A percentile compares a stretch with the other conserved stretches of the same genome.
Evolutionary conservation across 73 alveolate genomes (phyloP).

Genomic region (Breviolum minutum): DNA sequence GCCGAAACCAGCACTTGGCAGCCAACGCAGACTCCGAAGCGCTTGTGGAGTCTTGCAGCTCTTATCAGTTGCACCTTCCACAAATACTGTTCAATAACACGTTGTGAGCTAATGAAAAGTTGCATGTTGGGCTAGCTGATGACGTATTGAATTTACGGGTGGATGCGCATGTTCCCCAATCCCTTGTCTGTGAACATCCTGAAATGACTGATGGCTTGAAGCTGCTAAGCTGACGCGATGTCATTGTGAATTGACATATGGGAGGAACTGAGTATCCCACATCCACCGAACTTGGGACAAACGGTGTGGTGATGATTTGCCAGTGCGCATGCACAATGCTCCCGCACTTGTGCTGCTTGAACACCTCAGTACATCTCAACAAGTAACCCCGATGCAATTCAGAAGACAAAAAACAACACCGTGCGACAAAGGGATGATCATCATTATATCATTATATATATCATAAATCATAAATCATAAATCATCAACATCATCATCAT

Average conservation of each 20-base stretch:
- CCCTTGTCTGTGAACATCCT: too few relatives aligned
- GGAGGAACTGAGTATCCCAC: not conserved
- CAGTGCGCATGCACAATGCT: constrained; percentile 90
- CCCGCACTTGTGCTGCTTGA: constrained; percentile 83
- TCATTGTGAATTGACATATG: not conserved
- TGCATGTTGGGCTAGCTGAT: too few relatives aligned
- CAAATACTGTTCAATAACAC: not conserved
- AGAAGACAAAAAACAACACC: not conserved
- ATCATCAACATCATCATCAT: not conserved
- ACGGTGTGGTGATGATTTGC: constrained; percentile 83
- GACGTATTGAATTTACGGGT: too few relatives aligned
- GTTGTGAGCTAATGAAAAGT: too few relatives aligned
- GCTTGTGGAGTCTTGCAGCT: constrained; percentile 64
- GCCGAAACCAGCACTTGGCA: constrained; percentile 87
- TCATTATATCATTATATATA: not conserved
- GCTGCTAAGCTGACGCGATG: not conserved
- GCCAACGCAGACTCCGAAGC: constrained; percentile 63
- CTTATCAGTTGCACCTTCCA: constrained; percentile 45
- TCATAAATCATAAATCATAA: not conserved
- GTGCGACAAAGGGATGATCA: not conserved
- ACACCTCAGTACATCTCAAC: not conserved
- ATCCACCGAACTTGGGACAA: constrained; percentile 81
- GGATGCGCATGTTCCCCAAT: too few relatives aligned
- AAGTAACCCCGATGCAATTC: not conserved
- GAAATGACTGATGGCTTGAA: too few relatives aligned